Evolutionary conservation across 2,329 filamentous ascomycete species (phyloP).

Genomic region (Cryphonectria parasitica): DNA sequence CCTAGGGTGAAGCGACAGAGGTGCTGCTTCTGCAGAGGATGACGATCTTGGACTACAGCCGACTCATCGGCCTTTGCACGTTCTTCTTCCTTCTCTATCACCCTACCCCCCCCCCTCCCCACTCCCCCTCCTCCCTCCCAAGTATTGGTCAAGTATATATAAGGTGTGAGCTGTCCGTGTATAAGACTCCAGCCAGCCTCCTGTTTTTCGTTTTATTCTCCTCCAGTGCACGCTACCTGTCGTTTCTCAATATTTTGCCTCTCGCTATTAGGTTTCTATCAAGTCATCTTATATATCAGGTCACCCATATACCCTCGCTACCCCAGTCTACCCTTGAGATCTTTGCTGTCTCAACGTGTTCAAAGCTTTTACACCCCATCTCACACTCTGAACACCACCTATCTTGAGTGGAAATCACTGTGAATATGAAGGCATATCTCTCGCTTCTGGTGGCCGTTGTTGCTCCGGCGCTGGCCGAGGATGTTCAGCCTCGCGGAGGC

Average conservation of each 20-base stretch:
- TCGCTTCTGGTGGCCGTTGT: slow-evolving; percentile 37
- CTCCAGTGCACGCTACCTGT: slow-evolving; percentile 22
- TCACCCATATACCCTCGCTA: slow-evolving; percentile 36
- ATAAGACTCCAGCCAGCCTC: slow-evolving; percentile 16
- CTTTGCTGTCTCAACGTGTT: slow-evolving; percentile 1
- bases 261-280: slow-evolving; percentile 31
- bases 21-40: slow-evolving; percentile 12
- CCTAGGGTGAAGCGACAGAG: slow-evolving; percentile 5
- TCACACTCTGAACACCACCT: slow-evolving; percentile 17
- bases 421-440: slow-evolving; percentile 40
- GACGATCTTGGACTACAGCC: slow-evolving; percentile 2
- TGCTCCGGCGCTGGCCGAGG: slow-evolving; percentile 36
- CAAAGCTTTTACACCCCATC: slow-evolving; percentile 5
- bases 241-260: slow-evolving; percentile 32
- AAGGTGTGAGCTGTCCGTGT: slow-evolving; percentile 24
- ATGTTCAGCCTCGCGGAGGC: slow-evolving; percentile 27
- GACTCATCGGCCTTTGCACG: slow-evolving; percentile 20
- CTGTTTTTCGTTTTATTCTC: slow-evolving; percentile 29
- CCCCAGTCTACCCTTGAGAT: slow-evolving; percentile 14
- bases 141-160: slow-evolving; percentile 19
- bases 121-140: too few species aligned
- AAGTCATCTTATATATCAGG: slow-evolving; percentile 35
- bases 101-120: neutral
- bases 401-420: slow-evolving; percentile 8
- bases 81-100: neutral